phyloP scores from a whole-genome alignment of 257 asterid species.

The Solanum lignicaule region DNA sequence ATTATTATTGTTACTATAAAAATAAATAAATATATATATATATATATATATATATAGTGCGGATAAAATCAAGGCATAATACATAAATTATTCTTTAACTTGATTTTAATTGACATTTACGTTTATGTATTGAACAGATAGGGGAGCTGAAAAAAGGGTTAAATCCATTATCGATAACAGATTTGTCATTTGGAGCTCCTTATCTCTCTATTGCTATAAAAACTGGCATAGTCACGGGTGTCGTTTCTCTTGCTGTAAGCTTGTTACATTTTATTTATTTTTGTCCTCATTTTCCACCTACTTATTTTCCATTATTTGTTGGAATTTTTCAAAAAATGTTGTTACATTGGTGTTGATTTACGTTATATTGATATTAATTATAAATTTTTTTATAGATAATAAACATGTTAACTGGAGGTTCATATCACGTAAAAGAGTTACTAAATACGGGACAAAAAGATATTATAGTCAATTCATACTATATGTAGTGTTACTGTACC shows the following conservation, averaged over 20 bases:
- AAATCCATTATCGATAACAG: constrained; percentile 77
- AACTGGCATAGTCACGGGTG: constrained; percentile 90
- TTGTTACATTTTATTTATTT: background rate
- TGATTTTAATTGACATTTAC: too few relatives aligned
- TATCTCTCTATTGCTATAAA: constrained; percentile 54
- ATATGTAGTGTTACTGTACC: background rate
- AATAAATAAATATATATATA: too few relatives aligned
- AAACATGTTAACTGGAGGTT: background rate
- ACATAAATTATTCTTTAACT: too few relatives aligned
- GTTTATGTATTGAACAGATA: constrained; percentile 33
- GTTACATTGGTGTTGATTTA: too few relatives aligned
- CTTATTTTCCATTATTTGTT: background rate
- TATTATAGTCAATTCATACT: background rate
- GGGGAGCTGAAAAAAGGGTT: constrained; percentile 88
- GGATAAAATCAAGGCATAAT: too few relatives aligned
- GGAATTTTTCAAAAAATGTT: background rate
- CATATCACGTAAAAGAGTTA: background rate
- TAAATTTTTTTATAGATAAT: background rate
- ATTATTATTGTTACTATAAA: too few relatives aligned
- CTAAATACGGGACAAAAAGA: background rate
- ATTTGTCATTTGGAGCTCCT: constrained; percentile 58
- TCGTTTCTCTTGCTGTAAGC: constrained; percentile 83
- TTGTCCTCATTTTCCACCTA: background rate
- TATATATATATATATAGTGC: too few relatives aligned
- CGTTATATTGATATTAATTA: too few relatives aligned